phyloP scores from a whole-genome alignment of 73 alveolate genomes.

The Paramecium tetraurelia region DNA sequence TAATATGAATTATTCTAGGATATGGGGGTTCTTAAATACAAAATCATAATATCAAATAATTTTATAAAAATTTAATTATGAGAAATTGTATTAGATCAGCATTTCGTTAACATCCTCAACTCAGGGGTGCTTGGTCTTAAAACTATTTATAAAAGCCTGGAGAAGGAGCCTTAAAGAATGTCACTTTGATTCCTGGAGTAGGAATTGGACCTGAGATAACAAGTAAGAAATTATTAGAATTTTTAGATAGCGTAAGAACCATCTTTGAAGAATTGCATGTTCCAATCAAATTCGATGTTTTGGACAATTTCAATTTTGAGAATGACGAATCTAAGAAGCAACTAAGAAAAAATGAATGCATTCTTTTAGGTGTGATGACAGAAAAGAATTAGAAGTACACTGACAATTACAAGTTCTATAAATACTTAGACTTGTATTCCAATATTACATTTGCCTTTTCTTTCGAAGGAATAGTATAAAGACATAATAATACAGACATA shows the following conservation, averaged over 20 bases:
- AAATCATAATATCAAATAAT: not conserved
- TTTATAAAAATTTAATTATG: constrained; percentile 16
- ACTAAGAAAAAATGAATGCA: constrained; percentile 61
- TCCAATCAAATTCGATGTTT: constrained; percentile 67
- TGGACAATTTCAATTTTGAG: constrained; percentile 67
- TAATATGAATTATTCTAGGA: not conserved
- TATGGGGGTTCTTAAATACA: not conserved
- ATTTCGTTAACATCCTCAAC: not conserved
- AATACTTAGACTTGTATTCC: constrained; percentile 70
- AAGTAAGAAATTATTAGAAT: constrained; percentile 21
- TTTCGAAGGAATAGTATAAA: constrained; percentile 70
- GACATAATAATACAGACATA: constrained; percentile 71
- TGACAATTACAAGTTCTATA: constrained; percentile 66
- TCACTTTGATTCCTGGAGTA: constrained; percentile 74
- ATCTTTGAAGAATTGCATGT: constrained; percentile 66
- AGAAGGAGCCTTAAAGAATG: constrained; percentile 68
- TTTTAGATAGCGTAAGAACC: constrained; percentile 56
- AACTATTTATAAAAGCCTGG: constrained; percentile 73
- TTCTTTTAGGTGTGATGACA: constrained; percentile 74
- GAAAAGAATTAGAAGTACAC: constrained; percentile 60
- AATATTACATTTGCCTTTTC: constrained; percentile 72
- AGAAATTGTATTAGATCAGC: constrained; percentile 37
- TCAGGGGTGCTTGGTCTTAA: constrained; percentile 56
- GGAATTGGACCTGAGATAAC: constrained; percentile 77
- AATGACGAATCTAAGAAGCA: constrained; percentile 55